These are phyloP conservation scores for Diplodia mutila DNA, from an alignment of 2,329 filamentous ascomycete species.

Conservation along the genomic window DNA sequence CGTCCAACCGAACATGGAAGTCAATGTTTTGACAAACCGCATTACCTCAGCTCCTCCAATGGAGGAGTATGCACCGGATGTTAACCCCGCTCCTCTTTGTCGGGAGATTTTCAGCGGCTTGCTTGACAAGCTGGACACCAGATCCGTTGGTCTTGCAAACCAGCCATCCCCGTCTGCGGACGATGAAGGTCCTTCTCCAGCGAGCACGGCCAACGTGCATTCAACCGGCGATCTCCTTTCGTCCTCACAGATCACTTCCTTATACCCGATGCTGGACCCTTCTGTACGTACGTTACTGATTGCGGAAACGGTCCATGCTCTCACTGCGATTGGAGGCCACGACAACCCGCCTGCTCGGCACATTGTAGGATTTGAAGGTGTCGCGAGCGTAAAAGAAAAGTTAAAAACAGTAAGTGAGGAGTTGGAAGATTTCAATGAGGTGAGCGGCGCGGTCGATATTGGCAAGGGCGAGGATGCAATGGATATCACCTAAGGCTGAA, in stretches of 20 bases:
- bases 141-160: constrained; percentile 34
- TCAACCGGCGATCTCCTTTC: constrained; percentile 52
- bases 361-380: constrained; percentile 89
- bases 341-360: constrained; percentile 94
- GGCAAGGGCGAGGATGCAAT: constrained; percentile 32
- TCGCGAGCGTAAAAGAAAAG: constrained; percentile 89
- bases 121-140: constrained; percentile 69
- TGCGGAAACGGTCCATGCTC: constrained; percentile 85
- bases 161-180: constrained; percentile 4
- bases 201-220: constrained; percentile 31
- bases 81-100: constrained; percentile 77
- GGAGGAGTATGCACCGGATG: constrained; percentile 67
- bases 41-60: constrained; percentile 83
- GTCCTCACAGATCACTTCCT: constrained; percentile 59
- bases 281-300: constrained; percentile 74
- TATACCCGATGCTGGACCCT: constrained; percentile 72
- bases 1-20: constrained; percentile 93
- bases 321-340: constrained; percentile 90
- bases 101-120: constrained; percentile 82
- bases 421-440: constrained; percentile 92
- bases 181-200: constrained; percentile 24
- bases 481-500: constrained; percentile 16
- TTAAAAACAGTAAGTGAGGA: constrained; percentile 95
- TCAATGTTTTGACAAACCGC: constrained; percentile 82
- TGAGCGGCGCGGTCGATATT: constrained; percentile 83